These are phyloP conservation scores for Rhizophagus sp. DNA, from an alignment of 192 early-diverging fungal species.

Conservation along the genomic window DNA sequence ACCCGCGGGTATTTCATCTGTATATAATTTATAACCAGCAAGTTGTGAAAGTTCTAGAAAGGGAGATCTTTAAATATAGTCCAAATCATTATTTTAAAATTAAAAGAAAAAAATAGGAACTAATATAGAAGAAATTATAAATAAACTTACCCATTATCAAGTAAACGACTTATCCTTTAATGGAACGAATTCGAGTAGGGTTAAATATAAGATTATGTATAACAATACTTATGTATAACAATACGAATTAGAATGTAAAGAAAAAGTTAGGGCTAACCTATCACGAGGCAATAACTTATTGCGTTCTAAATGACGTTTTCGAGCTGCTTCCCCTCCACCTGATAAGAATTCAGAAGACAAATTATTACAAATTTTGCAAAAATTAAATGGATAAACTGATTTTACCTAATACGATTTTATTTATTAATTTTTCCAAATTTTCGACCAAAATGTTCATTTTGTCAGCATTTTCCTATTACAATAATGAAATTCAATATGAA, in stretches of 20 bases:
- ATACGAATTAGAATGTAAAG: background rate
- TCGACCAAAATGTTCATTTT: slow-evolving; percentile 68
- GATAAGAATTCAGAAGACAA: background rate
- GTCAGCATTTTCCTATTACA: slow-evolving; percentile 67
- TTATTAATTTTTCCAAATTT: slow-evolving; percentile 63
- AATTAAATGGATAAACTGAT: background rate
- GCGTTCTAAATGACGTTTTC: slow-evolving; percentile 79
- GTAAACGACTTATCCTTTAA: slow-evolving; percentile 65
- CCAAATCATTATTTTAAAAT: background rate
- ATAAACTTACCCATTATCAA: slow-evolving; percentile 69
- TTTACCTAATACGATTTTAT: slow-evolving; percentile 78
- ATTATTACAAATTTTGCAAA: no score
- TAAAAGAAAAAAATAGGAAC: slow-evolving; percentile 6
- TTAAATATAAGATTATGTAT: slow-evolving; percentile 9
- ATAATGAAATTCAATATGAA: background rate
- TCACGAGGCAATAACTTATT: slow-evolving; percentile 93
- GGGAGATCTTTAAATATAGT: slow-evolving; percentile 61
- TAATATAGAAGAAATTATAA: background rate
- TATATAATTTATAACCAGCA: slow-evolving; percentile 87
- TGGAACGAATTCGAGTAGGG: background rate
- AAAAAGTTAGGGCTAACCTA: slow-evolving; percentile 46
- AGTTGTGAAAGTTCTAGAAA: slow-evolving; percentile 95
- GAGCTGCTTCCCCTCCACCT: slow-evolving; percentile 85
- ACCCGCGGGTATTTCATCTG: slow-evolving; percentile 81
- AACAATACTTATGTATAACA: background rate